Conservation (phyloP, 176 grass and related monocot species). For the Oryza officinalis region DNA sequence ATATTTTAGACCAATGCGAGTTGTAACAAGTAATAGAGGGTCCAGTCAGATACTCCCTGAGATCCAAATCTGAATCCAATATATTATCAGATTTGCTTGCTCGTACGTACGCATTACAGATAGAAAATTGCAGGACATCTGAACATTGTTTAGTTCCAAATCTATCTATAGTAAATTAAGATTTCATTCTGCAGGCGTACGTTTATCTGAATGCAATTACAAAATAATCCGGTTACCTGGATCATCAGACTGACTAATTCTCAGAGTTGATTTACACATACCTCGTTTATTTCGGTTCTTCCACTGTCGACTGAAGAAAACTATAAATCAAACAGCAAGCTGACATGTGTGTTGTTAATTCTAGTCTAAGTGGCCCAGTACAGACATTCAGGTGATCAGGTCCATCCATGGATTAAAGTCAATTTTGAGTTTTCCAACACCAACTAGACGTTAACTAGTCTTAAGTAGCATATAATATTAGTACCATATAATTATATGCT, state of each 20-base stretch:
- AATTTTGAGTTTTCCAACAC: slow-evolving; percentile 18
- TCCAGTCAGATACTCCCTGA: slow-evolving; percentile 43
- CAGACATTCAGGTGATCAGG: slow-evolving; percentile 5
- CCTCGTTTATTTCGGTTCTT: neutral
- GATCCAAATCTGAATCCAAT: slow-evolving; percentile 53
- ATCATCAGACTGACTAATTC: neutral
- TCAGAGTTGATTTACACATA: neutral
- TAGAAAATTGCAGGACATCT: slow-evolving; percentile 25
- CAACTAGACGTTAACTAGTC: neutral
- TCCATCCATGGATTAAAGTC: slow-evolving; percentile 23
- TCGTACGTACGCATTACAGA: slow-evolving; percentile 2
- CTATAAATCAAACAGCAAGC: neutral
- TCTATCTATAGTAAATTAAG: slow-evolving; percentile 18
- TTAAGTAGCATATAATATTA: slow-evolving; percentile 8
- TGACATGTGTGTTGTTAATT: neutral
- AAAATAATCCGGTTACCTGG: slow-evolving; percentile 6
- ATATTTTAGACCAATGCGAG: slow-evolving; percentile 19
- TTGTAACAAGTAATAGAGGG: neutral
- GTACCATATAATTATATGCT: neutral
- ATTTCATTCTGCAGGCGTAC: slow-evolving; percentile 32
- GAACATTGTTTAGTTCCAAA: slow-evolving; percentile 29
- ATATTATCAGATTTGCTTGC: slow-evolving; percentile 25
- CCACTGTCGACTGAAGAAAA: neutral
- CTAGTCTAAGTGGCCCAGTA: neutral
- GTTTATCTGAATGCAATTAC: slow-evolving; percentile 7